Evolutionary conservation across 495 filamentous ascomycete genomes (phyloP).

Genomic region (Apodospora peruviana): DNA sequence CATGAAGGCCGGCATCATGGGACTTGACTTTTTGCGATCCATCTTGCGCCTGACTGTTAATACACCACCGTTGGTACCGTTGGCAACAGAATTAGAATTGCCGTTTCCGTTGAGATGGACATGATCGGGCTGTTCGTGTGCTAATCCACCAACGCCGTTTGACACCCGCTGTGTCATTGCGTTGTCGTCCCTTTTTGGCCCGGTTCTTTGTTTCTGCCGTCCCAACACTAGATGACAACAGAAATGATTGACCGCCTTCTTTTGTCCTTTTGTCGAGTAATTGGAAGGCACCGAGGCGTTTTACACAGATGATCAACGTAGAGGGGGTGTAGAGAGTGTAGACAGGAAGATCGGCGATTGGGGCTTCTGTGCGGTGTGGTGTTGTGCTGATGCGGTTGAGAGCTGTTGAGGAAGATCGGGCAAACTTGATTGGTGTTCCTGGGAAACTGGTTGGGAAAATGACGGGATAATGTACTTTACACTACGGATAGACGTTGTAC

Average conservation of each 20-base stretch:
- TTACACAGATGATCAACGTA: too few species aligned
- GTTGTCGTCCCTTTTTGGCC: background rate
- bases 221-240: background rate
- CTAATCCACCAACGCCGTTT: constrained; percentile 27
- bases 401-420: background rate
- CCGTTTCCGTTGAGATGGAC: constrained; percentile 22
- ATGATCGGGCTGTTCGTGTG: constrained; percentile 8
- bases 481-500: background rate
- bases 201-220: background rate
- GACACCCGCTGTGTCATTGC: constrained; percentile 6
- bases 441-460: background rate
- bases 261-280: too few species aligned
- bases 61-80: constrained; percentile 12
- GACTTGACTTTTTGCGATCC: constrained; percentile 48
- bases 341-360: background rate
- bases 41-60: constrained; percentile 22
- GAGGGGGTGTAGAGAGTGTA: too few species aligned
- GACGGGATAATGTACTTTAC: background rate
- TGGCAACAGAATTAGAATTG: constrained; percentile 16
- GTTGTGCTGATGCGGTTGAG: background rate
- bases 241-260: too few species aligned
- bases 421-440: background rate
- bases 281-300: too few species aligned
- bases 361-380: background rate
- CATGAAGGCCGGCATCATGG: constrained; percentile 84